Evolutionary conservation across 805 yeast species (phyloP), one percentile per base, ranked within the genome.

Genomic region (Candida vaughaniae): DNA sequence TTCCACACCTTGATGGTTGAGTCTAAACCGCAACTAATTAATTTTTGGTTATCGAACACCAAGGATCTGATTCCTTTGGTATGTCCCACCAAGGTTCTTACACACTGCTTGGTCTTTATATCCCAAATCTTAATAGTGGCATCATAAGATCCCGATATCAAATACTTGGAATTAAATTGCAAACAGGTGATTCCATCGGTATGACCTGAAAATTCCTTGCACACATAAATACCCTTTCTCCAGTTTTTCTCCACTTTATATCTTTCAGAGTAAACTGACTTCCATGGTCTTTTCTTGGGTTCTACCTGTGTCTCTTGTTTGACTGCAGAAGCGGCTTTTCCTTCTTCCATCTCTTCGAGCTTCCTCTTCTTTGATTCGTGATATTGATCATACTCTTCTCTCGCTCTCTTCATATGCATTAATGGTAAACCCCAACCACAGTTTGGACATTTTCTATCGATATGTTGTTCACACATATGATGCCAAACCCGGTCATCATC

Each of bases 361-460:
- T 32, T 22, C 8, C 35, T 28, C 30, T 29, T 36, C 17, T 34
- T 34, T 12, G n/a, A 23, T 12, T 33, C 19, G 4, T 25, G 35
- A 14, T 22, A 19, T 28, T 30, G 35, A 17, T 32, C 44, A 58
- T 41, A 41, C 14, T 42, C 63, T 52, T 78, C 78, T 43, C 85
- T 62, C 1, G 82, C 83, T 37, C 84, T 71, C 56, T 82, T 85
- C 80, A 89, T 87, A 53, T 89, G 96, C 78, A 93, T 77, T 42
- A 93, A 66, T 3, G 99, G 99, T 46, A 93, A 71, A 4, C 99
- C 99, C 99, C 99, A 93, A 11, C 99, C 99, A 65, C 99, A 93
- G 55, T 87, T 87, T 26, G 96, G 95, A 65, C 99, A 93, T 60
- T 93, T 93, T 42, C 95, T 75, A 63, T 93, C 99, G 38, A 93